These are phyloP conservation scores for Phytophthora hybrid DNA, from an alignment of 352 stramenopile species.

Conservation along the genomic window DNA sequence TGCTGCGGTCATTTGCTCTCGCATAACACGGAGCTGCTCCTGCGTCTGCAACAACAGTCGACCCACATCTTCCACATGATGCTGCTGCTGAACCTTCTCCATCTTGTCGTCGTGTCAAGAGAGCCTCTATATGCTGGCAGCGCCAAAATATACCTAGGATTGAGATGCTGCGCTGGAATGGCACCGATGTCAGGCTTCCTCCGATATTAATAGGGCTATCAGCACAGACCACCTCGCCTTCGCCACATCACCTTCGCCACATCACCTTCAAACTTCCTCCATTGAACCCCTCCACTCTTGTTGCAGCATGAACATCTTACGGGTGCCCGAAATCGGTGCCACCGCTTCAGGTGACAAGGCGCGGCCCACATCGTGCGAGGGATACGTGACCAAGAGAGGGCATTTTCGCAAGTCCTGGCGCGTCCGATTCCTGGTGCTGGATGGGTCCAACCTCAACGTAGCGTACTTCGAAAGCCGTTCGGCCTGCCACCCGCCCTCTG, in stretches of 20 bases:
- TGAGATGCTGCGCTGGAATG: slow-evolving; percentile 24
- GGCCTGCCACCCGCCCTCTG: slow-evolving; percentile 40
- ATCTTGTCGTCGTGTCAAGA: slow-evolving; percentile 70
- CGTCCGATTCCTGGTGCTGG: slow-evolving; percentile 79
- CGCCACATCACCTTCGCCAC: slow-evolving; percentile 16
- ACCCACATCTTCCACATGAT: slow-evolving; percentile 86
- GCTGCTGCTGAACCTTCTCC: slow-evolving; percentile 81
- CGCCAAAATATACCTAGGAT: slow-evolving; percentile 18
- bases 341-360: slow-evolving; percentile 44
- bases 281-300: background rate
- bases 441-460: slow-evolving; percentile 72
- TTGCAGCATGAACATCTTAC: slow-evolving; percentile 67
- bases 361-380: slow-evolving; percentile 80
- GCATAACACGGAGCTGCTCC: slow-evolving; percentile 78
- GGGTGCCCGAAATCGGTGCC: slow-evolving; percentile 41
- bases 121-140: background rate
- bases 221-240: background rate
- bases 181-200: slow-evolving; percentile 1
- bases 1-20: slow-evolving; percentile 69
- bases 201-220: slow-evolving; percentile 36
- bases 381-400: slow-evolving; percentile 88
- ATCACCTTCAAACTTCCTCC: slow-evolving; percentile 17
- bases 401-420: slow-evolving; percentile 89
- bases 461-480: slow-evolving; percentile 84
- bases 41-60: slow-evolving; percentile 85